phyloP scores from a whole-genome alignment of 768 basidiomycete species.

The Leucogyrophana mollusca region DNA sequence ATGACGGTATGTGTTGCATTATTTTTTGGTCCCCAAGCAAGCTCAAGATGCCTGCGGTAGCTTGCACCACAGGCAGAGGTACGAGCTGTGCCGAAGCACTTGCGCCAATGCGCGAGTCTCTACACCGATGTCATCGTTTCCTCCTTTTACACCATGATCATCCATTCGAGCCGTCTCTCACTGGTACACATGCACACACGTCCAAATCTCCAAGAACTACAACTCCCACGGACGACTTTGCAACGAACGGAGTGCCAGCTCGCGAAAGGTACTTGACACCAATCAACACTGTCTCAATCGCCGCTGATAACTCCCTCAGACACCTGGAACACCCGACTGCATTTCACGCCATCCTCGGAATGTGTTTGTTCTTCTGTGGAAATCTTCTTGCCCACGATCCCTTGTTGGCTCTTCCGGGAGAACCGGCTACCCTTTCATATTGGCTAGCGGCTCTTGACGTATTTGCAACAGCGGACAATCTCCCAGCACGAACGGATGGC shows the following conservation, averaged over 20 bases:
- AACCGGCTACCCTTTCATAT: slow-evolving; percentile 54
- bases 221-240: too few species aligned
- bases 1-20: slow-evolving; percentile 45
- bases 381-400: slow-evolving; percentile 55
- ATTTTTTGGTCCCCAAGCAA: too few species aligned
- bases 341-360: slow-evolving; percentile 66
- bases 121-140: slow-evolving; percentile 70
- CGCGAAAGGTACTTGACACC: too few species aligned
- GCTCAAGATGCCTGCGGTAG: too few species aligned
- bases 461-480: slow-evolving; percentile 65
- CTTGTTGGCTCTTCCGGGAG: slow-evolving; percentile 49
- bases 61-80: too few species aligned
- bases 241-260: too few species aligned
- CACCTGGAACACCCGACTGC: slow-evolving; percentile 55
- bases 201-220: too few species aligned
- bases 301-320: slow-evolving; percentile 8
- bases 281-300: too few species aligned
- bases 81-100: slow-evolving; percentile 36
- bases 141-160: slow-evolving; percentile 55
- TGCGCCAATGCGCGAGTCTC: slow-evolving; percentile 57
- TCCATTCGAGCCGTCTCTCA: slow-evolving; percentile 36
- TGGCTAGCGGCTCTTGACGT: slow-evolving; percentile 72
- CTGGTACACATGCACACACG: too few species aligned
- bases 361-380: slow-evolving; percentile 62
- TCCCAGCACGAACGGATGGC: slow-evolving; percentile 41